phyloP scores from a whole-genome alignment of 495 filamentous ascomycete species.

The Glonium stellatum region DNA sequence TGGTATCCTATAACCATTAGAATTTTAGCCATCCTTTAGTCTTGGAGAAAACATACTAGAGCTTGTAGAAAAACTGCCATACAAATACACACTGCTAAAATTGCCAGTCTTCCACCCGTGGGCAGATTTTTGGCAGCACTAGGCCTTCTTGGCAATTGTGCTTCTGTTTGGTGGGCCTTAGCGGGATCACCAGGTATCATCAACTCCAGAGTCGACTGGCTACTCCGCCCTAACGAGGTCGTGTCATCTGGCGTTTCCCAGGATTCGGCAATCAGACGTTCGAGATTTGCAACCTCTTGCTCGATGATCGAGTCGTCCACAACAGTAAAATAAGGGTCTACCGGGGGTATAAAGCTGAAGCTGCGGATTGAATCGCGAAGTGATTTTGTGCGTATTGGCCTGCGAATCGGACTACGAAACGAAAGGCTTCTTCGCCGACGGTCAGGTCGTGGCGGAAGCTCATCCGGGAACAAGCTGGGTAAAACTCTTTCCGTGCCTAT shows the following conservation, averaged over 20 bases:
- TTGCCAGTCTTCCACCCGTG: constrained; percentile 1
- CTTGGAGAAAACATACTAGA: not conserved
- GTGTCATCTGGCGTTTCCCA: constrained; percentile 9
- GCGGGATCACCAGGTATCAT: not conserved
- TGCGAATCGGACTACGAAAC: constrained; percentile 3
- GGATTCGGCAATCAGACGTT: constrained; percentile 13
- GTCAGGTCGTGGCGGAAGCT: constrained; percentile 1
- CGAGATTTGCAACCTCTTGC: constrained; percentile 12
- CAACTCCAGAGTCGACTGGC: constrained; percentile 15
- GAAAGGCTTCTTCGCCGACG: constrained; percentile 5
- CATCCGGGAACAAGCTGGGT: not conserved
- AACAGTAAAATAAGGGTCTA: constrained; percentile 11
- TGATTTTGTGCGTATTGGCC: not conserved
- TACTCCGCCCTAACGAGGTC: not conserved
- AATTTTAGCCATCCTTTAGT: not conserved
- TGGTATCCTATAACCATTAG: constrained; percentile 45
- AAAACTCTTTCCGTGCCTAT: constrained; percentile 4
- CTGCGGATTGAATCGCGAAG: constrained; percentile 12
- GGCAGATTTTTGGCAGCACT: constrained; percentile 11
- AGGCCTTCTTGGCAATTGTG: constrained; percentile 7
- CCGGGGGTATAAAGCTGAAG: constrained; percentile 6
- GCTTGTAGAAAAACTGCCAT: constrained; percentile 13
- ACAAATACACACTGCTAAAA: constrained; percentile 26
- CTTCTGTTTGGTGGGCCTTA: constrained; percentile 5
- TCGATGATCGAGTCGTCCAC: constrained; percentile 9